Conservation (phyloP, 2,329 filamentous ascomycete genomes). For the Scortechinia acanthostroma region DNA sequence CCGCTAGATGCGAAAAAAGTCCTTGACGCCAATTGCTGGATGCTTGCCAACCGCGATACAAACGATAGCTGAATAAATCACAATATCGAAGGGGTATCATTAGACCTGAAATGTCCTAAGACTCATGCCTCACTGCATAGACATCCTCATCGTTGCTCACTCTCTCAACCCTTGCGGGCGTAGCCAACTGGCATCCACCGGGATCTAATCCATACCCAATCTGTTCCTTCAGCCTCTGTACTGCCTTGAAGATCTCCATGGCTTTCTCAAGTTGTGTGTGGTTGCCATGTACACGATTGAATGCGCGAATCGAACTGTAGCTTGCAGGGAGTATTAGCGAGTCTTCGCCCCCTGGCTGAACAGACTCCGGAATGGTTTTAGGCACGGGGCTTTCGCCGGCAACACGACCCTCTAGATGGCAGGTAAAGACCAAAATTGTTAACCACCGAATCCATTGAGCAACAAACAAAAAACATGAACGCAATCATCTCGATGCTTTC, state of each 20-base stretch:
- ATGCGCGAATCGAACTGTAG: neutral
- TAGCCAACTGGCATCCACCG: neutral
- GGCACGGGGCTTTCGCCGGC: neutral
- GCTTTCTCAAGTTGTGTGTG: neutral
- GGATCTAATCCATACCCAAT: neutral
- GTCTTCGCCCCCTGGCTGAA: neutral
- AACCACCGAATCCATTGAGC: too few relatives aligned
- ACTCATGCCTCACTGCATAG: neutral
- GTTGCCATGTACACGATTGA: neutral
- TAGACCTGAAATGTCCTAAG: too few relatives aligned
- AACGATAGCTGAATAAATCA: too few relatives aligned
- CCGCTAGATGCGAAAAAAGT: too few relatives aligned
- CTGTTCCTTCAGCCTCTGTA: neutral
- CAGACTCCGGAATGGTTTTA: neutral
- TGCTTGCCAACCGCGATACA: too few relatives aligned
- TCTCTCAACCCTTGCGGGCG: neutral
- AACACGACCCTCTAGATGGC: too few relatives aligned
- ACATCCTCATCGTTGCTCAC: neutral
- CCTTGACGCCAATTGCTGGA: too few relatives aligned
- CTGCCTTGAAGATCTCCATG: neutral
- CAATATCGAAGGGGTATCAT: too few relatives aligned
- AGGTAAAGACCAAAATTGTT: too few relatives aligned
- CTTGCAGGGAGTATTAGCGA: neutral
- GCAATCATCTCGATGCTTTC: neutral
- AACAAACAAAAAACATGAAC: neutral